These are phyloP conservation scores for Trichosporon coremiiforme DNA, from an alignment of 1,284 basidiomycete genomes.

Conservation along the genomic window DNA sequence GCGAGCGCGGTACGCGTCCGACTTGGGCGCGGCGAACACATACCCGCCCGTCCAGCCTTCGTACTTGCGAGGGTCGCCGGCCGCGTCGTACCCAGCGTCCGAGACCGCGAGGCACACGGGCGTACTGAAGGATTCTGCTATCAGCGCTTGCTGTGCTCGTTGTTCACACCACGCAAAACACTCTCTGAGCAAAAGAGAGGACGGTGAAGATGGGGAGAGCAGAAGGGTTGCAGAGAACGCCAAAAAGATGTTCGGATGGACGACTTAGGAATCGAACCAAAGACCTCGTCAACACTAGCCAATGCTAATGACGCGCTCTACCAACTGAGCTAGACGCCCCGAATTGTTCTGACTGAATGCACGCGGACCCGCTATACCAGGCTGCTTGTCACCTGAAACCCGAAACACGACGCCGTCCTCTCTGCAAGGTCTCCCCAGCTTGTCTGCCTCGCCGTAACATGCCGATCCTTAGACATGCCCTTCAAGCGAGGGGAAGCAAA, in stretches of 20 bases:
- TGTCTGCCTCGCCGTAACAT: no score
- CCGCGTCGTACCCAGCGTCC: conserved; percentile 34
- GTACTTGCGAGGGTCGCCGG: conserved; percentile 42
- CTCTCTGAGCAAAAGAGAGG: background rate
- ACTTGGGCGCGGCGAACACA: conserved; percentile 1
- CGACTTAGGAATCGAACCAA: conserved; percentile 7
- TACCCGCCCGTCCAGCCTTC: conserved; percentile 29
- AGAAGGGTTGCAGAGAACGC: background rate
- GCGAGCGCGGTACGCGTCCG: conserved; percentile 1
- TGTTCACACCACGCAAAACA: no score
- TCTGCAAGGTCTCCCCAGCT: no score
- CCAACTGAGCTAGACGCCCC: conserved; percentile 7
- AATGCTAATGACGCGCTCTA: conserved; percentile 7
- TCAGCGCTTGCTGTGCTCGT: conserved; percentile 4
- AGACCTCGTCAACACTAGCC: background rate
- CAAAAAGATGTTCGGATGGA: conserved; percentile 3
- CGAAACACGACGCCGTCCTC: no score
- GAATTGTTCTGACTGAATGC: background rate
- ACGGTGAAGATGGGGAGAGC: background rate
- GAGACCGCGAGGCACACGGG: conserved; percentile 25
- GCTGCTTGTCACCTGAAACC: no score
- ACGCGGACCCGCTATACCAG: background rate
- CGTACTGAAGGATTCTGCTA: conserved; percentile 31
- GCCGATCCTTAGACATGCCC: no score
- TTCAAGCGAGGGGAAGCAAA: no score